phyloP scores from a whole-genome alignment of 805 yeast species.

The Jamesozyma hellenica region DNA sequence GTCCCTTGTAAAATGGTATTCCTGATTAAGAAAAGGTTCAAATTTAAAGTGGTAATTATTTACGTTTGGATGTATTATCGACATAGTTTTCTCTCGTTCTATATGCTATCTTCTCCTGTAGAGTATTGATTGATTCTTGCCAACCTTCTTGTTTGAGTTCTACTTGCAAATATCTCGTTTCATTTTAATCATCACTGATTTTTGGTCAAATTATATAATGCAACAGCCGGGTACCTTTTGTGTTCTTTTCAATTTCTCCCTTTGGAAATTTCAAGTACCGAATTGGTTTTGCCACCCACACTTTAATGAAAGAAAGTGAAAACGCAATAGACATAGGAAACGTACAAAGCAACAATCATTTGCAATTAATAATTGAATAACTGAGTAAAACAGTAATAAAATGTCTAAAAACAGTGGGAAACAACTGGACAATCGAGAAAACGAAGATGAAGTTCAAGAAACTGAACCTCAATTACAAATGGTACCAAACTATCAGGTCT shows the following conservation, averaged over 20 bases:
- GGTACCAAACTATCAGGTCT: conserved; percentile 72
- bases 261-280: neutral
- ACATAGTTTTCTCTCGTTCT: conserved; percentile 17
- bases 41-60: conserved; percentile 46
- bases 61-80: conserved; percentile 34
- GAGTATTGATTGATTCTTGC: too few species aligned
- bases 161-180: too few species aligned
- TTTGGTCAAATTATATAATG: too few species aligned
- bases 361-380: neutral
- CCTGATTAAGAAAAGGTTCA: conserved; percentile 73
- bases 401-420: neutral
- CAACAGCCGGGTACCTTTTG: too few species aligned
- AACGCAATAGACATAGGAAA: too few species aligned
- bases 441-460: conserved; percentile 16
- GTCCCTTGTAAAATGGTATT: conserved; percentile 71
- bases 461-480: conserved; percentile 29
- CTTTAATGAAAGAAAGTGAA: too few species aligned
- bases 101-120: too few species aligned
- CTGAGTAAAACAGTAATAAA: neutral
- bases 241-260: too few species aligned
- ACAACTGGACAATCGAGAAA: conserved; percentile 5
- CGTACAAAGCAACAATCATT: too few species aligned
- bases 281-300: neutral
- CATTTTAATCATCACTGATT: too few species aligned
- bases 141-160: too few species aligned